Conservation (phyloP, 805 yeast genomes). For the Candida piceae region DNA sequence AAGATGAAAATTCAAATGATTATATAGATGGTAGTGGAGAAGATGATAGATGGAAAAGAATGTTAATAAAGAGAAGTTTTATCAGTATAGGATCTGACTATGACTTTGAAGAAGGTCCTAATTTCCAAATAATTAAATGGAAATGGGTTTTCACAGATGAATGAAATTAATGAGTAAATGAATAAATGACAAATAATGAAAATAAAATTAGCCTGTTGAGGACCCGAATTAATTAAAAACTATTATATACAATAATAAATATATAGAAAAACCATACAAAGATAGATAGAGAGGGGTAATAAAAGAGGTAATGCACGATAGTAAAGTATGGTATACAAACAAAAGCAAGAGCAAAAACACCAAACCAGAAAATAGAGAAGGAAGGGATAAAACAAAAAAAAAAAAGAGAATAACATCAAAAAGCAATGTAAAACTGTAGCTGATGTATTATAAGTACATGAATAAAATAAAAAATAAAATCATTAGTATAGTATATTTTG, state of each 20-base stretch:
- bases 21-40: not conserved
- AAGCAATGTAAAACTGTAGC: too few relatives aligned
- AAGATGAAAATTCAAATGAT: too few relatives aligned
- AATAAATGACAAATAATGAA: not conserved
- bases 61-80: not conserved
- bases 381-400: constrained; percentile 1
- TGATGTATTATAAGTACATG: too few relatives aligned
- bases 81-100: not conserved
- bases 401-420: not conserved
- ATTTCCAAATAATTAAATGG: not conserved
- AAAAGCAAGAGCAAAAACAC: constrained; percentile 2
- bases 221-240: constrained; percentile 13
- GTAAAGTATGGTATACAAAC: not conserved
- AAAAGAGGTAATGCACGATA: not conserved
- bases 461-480: constrained; percentile 1
- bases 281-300: not conserved
- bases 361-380: constrained; percentile 1
- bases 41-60: not conserved
- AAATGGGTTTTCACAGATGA: not conserved
- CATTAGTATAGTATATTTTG: not conserved
- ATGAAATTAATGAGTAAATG: too few relatives aligned
- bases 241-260: constrained; percentile 9
- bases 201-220: constrained; percentile 20
- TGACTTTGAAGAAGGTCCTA: too few relatives aligned
- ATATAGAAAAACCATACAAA: not conserved